These are phyloP conservation scores for Cnidoscolus chayamansa DNA, from an alignment of 441 rosid species.

Conservation along the genomic window DNA sequence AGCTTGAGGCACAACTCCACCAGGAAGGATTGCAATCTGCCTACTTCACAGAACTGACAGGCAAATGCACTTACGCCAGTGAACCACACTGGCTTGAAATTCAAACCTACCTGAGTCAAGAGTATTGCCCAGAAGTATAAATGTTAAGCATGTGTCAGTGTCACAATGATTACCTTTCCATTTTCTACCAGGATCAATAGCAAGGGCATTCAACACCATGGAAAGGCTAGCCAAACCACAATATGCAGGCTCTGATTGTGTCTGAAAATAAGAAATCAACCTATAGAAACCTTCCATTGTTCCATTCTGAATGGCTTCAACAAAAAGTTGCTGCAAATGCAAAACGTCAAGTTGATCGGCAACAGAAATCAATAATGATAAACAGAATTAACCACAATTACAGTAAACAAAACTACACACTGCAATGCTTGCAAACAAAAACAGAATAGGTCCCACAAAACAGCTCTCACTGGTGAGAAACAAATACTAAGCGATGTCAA, in stretches of 20 bases:
- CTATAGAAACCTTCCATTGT: conserved; percentile 63
- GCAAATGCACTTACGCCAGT: conserved; percentile 3
- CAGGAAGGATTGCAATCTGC: not conserved
- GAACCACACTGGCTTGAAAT: not conserved
- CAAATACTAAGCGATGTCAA: not conserved
- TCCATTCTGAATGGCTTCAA: conserved; percentile 56
- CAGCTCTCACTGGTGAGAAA: not conserved
- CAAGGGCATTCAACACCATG: conserved; percentile 62
- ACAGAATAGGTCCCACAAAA: not conserved
- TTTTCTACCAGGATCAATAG: conserved; percentile 58
- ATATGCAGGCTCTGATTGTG: conserved; percentile 70
- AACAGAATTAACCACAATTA: not conserved
- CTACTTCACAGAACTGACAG: not conserved
- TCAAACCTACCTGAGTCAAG: conserved; percentile 3
- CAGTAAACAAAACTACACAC: not conserved
- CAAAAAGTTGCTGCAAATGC: conserved; percentile 63
- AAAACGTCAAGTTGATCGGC: conserved; percentile 10
- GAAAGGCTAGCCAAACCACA: conserved; percentile 62
- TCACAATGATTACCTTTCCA: conserved; percentile 48
- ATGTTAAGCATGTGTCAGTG: not conserved
- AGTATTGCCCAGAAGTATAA: not conserved
- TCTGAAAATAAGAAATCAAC: conserved; percentile 59
- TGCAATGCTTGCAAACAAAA: conserved; percentile 5
- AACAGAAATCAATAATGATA: not conserved
- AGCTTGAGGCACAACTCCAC: not conserved